phyloP scores from a whole-genome alignment of 805 yeast genomes.

The Danielozyma ontarioensis region DNA sequence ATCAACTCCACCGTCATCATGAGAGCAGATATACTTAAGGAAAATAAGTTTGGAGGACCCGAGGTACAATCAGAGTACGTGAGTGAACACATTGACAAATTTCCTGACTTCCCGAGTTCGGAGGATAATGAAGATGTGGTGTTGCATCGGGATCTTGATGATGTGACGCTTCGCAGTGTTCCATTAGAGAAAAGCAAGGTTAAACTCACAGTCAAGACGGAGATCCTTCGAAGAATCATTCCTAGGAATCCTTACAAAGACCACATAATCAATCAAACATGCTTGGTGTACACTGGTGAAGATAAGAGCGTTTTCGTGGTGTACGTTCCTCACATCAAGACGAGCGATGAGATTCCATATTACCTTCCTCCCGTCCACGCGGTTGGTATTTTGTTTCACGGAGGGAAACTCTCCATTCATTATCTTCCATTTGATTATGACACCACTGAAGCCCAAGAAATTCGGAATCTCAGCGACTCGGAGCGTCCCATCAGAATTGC shows the following conservation, averaged over 20 bases:
- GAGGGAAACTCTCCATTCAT: slow-evolving; percentile 57
- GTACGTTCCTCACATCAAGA: slow-evolving; percentile 71
- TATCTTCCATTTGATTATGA: slow-evolving; percentile 56
- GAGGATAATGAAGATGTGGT: slow-evolving; percentile 12
- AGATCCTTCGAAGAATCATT: slow-evolving; percentile 76
- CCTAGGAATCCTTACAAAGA: slow-evolving; percentile 91
- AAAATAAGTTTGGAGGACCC: slow-evolving; percentile 37
- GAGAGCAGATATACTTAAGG: slow-evolving; percentile 75
- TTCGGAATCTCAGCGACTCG: slow-evolving; percentile 29
- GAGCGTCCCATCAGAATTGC: slow-evolving; percentile 81
- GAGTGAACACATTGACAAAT: slow-evolving; percentile 18
- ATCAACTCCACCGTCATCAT: slow-evolving; percentile 88
- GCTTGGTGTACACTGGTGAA: slow-evolving; percentile 43
- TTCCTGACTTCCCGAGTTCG: slow-evolving; percentile 31
- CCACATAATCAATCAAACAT: slow-evolving; percentile 77
- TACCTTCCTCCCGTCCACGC: slow-evolving; percentile 84
- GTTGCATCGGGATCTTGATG: slow-evolving; percentile 30
- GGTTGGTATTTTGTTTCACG: slow-evolving; percentile 60
- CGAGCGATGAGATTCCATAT: slow-evolving; percentile 65
- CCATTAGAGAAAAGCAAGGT: slow-evolving; percentile 18
- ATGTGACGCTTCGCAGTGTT: slow-evolving; percentile 24
- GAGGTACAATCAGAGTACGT: slow-evolving; percentile 23
- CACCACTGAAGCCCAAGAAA: slow-evolving; percentile 12
- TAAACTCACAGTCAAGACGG: slow-evolving; percentile 31
- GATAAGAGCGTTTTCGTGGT: slow-evolving; percentile 48